Evolutionary conservation across 768 basidiomycete species (phyloP), one percentile per base, ranked within the genome.

Genomic region (Boletus subcaerulescens): DNA sequence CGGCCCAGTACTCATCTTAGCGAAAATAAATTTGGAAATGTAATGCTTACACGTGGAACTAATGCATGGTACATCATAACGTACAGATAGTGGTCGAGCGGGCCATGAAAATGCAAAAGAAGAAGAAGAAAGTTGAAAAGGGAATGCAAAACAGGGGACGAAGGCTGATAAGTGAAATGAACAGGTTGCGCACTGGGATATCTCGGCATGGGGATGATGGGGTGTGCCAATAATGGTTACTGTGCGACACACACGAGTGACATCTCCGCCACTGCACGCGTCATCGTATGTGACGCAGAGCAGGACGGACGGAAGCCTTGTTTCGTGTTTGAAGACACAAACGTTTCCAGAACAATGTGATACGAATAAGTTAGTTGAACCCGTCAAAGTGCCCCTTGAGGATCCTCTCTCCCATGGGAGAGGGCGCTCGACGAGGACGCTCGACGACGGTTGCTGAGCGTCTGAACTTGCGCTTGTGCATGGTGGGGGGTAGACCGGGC

Each of bases 371-470:
- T 80, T 72, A 91, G 66, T 90, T 89, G 77, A 93, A 93, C 46
- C 91, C 87, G 66, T 93, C 91, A 62, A 93, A 93, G 63, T 93
- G 91, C 10, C 91, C 91, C 76, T 90, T 93, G 61, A 93, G 80
- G 56, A 93, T 92, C 55, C 91, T 79, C 73, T 93, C 91, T 59
- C 91, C 92, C 91, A 92, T 93, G 7, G 91, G 91, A 38, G 89
- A 91, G 18, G 90, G 91, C 3, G 87, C 89, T 57, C 84, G 76
- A 52, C 81, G 84, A 11, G 78, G 78, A 47, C 78, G 79, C 41
- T 78, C 79, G 9, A 48, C 56, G 50, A 86, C 66, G 18, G 86
- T 87, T 5, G 85, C 81, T n/a, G 86, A 80, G 18, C 87, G 84
- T 53, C 77, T 79, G 14, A 75, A 72, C 49, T 68, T 73, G 59